These are phyloP conservation scores for Neotropicomus parvogracilis DNA, from an alignment of 1,284 basidiomycete genomes.

Conservation along the genomic window DNA sequence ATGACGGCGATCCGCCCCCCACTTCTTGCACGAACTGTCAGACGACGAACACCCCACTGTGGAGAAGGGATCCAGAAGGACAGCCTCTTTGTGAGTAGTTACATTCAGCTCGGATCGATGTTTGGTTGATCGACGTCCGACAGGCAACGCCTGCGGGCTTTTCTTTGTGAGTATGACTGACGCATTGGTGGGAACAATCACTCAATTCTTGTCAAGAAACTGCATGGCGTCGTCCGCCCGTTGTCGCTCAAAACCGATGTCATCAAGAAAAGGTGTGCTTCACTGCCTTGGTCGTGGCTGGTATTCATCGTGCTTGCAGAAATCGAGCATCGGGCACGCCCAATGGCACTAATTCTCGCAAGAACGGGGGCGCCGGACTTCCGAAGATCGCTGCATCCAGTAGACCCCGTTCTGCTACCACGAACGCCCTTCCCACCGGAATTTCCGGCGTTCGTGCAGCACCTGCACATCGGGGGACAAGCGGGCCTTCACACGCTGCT, in stretches of 20 bases:
- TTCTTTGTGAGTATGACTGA: constrained; percentile 71
- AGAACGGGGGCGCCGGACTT: constrained; percentile 47
- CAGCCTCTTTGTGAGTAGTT: constrained; percentile 77
- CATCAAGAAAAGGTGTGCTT: constrained; percentile 87
- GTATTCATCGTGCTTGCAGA: constrained; percentile 37
- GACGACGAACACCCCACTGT: constrained; percentile 93
- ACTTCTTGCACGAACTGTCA: constrained; percentile 93
- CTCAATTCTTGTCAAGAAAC: constrained; percentile 56
- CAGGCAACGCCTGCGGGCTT: constrained; percentile 83
- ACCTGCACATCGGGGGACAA: constrained; percentile 32
- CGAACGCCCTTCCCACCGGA: constrained; percentile 50
- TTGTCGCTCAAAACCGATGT: constrained; percentile 95
- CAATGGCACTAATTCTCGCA: constrained; percentile 54
- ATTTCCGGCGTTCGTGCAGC: constrained; percentile 40
- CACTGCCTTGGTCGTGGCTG: not conserved
- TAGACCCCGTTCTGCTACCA: constrained; percentile 48
- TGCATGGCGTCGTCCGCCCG: constrained; percentile 92
- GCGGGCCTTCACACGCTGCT: constrained; percentile 24
- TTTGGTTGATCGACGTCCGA: constrained; percentile 15
- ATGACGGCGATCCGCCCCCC: constrained; percentile 65
- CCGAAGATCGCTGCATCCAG: constrained; percentile 70
- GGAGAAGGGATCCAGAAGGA: constrained; percentile 93
- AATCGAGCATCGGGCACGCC: constrained; percentile 76
- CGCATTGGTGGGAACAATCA: constrained; percentile 8
- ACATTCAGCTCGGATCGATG: constrained; percentile 1